A percentile compares a stretch with the other conserved stretches of the same genome.
phyloP scores from a whole-genome alignment of 495 filamentous ascomycete genomes.

The Parachaetomium inaequale region DNA sequence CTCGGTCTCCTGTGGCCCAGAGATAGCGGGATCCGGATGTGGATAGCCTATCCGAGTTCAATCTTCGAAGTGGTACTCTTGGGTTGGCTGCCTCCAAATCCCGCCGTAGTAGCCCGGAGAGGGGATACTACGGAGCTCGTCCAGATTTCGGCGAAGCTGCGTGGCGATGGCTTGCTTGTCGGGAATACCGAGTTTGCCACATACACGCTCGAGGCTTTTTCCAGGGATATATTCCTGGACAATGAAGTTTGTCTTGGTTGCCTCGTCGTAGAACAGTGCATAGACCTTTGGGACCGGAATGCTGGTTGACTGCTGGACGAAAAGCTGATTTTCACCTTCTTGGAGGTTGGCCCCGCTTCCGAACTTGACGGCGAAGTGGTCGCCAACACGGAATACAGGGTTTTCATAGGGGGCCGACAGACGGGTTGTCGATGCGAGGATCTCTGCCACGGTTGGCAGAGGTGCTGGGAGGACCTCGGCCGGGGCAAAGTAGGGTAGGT shows the following conservation, averaged over 20 bases:
- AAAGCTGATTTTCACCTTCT: neutral
- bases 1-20: neutral
- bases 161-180: neutral
- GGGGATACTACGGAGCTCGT: neutral
- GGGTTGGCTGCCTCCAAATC: neutral
- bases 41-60: too few species aligned
- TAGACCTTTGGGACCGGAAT: neutral
- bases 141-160: neutral
- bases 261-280: neutral
- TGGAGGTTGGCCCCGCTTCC: neutral
- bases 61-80: neutral
- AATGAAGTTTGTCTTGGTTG: neutral
- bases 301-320: neutral
- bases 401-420: neutral
- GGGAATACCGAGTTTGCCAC: neutral
- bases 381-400: neutral
- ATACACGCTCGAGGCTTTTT: neutral
- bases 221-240: neutral
- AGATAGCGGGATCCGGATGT: neutral
- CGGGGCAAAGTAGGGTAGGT: neutral
- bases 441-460: neutral
- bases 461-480: neutral
- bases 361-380: neutral
- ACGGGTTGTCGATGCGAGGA: neutral
- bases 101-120: neutral